phyloP scores from a whole-genome alignment of 306 rosid species.

The Rosa rugosa region DNA sequence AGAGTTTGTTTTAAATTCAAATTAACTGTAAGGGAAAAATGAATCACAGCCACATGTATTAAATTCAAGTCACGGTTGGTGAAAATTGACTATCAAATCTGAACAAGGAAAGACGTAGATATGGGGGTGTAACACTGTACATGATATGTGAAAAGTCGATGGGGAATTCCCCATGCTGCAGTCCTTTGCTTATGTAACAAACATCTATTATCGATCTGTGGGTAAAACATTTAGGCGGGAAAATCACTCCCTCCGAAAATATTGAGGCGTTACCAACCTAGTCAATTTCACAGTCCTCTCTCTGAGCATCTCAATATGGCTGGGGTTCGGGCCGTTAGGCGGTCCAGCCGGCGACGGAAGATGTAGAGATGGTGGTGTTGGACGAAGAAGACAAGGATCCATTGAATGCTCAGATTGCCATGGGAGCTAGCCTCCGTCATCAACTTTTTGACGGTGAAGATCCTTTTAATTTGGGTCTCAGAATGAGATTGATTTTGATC shows the following conservation, averaged over 20 bases:
- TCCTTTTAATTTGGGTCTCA: constrained; percentile 8
- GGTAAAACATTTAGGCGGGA: constrained; percentile 58
- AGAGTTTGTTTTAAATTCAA: no score
- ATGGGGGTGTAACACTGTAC: constrained; percentile 43
- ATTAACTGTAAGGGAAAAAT: no score
- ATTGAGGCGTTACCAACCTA: background rate
- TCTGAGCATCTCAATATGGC: constrained; percentile 21
- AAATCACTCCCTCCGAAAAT: constrained; percentile 17
- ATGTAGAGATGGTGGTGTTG: constrained; percentile 20
- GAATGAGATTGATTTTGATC: background rate
- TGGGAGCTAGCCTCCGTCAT: constrained; percentile 93
- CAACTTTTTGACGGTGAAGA: constrained; percentile 64
- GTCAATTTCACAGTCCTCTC: background rate
- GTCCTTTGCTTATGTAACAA: constrained; percentile 35
- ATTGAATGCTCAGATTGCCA: constrained; percentile 38
- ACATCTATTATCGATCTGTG: constrained; percentile 16
- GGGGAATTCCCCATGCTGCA: constrained; percentile 24
- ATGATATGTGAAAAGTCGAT: constrained; percentile 28
- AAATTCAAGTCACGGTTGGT: background rate
- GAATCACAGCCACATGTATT: no score
- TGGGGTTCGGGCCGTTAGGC: constrained; percentile 21
- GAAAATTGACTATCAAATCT: constrained; percentile 22
- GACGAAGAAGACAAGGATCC: constrained; percentile 17
- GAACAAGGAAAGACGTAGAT: background rate
- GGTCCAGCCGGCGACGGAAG: constrained; percentile 20